A percentile compares a stretch with the other conserved stretches of the same genome.
These are phyloP conservation scores for Clausena lansium DNA, from an alignment of 345 rosid species.

Conservation along the genomic window DNA sequence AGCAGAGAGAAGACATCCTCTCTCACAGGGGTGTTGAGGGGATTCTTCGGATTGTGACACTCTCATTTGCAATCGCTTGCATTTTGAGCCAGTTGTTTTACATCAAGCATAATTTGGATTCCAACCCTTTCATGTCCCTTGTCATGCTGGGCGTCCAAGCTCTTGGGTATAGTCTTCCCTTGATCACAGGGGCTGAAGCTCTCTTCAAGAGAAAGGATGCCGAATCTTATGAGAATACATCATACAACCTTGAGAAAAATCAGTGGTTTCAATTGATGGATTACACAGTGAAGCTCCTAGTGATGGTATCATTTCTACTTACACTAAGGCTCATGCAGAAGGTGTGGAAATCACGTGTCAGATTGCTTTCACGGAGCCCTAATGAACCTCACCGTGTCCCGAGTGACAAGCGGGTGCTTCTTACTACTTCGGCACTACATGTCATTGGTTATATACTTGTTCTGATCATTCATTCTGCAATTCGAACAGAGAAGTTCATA, in stretches of 20 bases:
- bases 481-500: constrained; percentile 22
- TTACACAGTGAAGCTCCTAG: constrained; percentile 74
- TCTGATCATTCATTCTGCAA: constrained; percentile 45
- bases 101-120: constrained; percentile 39
- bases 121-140: constrained; percentile 61
- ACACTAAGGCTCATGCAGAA: constrained; percentile 80
- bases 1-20: constrained; percentile 78
- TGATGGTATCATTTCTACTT: constrained; percentile 60
- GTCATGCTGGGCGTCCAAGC: constrained; percentile 92
- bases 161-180: constrained; percentile 72
- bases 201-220: constrained; percentile 58
- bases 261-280: constrained; percentile 70
- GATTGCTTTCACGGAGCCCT: constrained; percentile 47
- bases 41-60: constrained; percentile 63
- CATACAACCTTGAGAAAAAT: constrained; percentile 55
- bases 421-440: constrained; percentile 46
- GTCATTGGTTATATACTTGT: constrained; percentile 52
- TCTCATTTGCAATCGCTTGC: constrained; percentile 67
- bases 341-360: constrained; percentile 77
- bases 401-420: constrained; percentile 57
- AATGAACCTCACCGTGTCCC: constrained; percentile 61
- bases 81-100: constrained; percentile 67
- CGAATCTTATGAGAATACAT: constrained; percentile 41
- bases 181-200: constrained; percentile 86
- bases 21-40: constrained; percentile 78